Percentiles rank a stretch among this genome's conserved stretches.
Evolutionary conservation across 176 grass and related monocot genomes (phyloP).

Genomic region (Ampelocalamus luodianensis): DNA sequence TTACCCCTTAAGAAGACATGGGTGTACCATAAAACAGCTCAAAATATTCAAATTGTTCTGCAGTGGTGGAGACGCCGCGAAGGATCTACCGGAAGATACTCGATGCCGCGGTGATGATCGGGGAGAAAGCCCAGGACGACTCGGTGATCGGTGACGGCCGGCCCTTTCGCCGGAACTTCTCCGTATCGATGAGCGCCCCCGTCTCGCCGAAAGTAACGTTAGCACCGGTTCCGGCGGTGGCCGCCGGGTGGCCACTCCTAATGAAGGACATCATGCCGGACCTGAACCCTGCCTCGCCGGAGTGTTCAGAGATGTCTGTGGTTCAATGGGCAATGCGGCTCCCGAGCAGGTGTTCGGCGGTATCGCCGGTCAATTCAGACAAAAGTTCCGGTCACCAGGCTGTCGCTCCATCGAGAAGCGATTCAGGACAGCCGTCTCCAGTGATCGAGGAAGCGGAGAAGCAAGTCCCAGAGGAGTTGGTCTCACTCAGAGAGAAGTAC

Average conservation of each 20-base stretch:
- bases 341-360: constrained; percentile 49
- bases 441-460: background rate
- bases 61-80: constrained; percentile 50
- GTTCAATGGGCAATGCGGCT: constrained; percentile 93
- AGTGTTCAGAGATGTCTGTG: constrained; percentile 62
- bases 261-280: constrained; percentile 37
- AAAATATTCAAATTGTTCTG: background rate
- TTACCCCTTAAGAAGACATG: no score
- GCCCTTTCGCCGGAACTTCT: constrained; percentile 11
- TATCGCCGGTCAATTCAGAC: constrained; percentile 6
- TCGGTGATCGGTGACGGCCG: constrained; percentile 19
- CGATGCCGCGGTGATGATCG: constrained; percentile 13
- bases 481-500: constrained; percentile 62
- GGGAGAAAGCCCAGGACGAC: constrained; percentile 43
- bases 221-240: background rate
- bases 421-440: background rate
- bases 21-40: no score
- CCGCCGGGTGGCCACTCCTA: constrained; percentile 70
- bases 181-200: constrained; percentile 28
- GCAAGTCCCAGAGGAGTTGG: constrained; percentile 45
- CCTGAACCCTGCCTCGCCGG: constrained; percentile 21
- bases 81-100: constrained; percentile 54
- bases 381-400: background rate
- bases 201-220: constrained; percentile 20
- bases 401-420: background rate